These are phyloP conservation scores for Alternaria sp. DNA, from an alignment of 2,329 filamentous ascomycete genomes.

Conservation along the genomic window DNA sequence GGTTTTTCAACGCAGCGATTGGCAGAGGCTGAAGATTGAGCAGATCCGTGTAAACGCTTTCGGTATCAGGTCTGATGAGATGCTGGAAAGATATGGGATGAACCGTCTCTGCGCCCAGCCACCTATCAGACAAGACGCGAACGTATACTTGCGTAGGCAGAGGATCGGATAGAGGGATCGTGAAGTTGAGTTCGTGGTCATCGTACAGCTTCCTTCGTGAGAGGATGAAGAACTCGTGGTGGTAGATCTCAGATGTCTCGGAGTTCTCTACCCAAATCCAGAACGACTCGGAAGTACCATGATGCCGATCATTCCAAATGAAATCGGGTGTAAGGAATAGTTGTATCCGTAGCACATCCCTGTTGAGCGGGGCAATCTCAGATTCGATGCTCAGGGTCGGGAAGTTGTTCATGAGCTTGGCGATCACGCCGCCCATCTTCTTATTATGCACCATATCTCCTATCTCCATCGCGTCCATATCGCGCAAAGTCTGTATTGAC, in stretches of 20 bases:
- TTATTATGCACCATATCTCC: slow-evolving; percentile 91
- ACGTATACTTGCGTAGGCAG: slow-evolving; percentile 96
- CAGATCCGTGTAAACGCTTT: slow-evolving; percentile 95
- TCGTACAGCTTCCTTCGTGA: slow-evolving; percentile 89
- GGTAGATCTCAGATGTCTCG: slow-evolving; percentile 96
- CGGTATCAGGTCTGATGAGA: slow-evolving; percentile 94
- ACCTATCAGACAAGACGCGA: slow-evolving; percentile 90
- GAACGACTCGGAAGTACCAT: slow-evolving; percentile 94
- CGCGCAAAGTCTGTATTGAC: slow-evolving; percentile 83
- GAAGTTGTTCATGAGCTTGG: slow-evolving; percentile 86
- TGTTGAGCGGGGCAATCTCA: slow-evolving; percentile 93
- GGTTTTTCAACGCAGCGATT: slow-evolving; percentile 86
- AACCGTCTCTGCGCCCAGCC: slow-evolving; percentile 96
- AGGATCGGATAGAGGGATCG: slow-evolving; percentile 92
- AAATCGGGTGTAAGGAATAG: slow-evolving; percentile 90
- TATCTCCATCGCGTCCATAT: slow-evolving; percentile 93
- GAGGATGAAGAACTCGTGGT: slow-evolving; percentile 96
- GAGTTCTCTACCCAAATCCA: slow-evolving; percentile 99
- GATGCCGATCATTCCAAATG: slow-evolving; percentile 90
- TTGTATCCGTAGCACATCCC: slow-evolving; percentile 91
- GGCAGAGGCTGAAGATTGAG: slow-evolving; percentile 91
- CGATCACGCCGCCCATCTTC: slow-evolving; percentile 82
- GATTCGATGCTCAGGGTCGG: slow-evolving; percentile 90
- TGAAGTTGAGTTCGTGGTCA: slow-evolving; percentile 98
- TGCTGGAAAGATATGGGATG: slow-evolving; percentile 97